phyloP scores from a whole-genome alignment of 176 grass and related monocot genomes.

The Oryza nivara region DNA sequence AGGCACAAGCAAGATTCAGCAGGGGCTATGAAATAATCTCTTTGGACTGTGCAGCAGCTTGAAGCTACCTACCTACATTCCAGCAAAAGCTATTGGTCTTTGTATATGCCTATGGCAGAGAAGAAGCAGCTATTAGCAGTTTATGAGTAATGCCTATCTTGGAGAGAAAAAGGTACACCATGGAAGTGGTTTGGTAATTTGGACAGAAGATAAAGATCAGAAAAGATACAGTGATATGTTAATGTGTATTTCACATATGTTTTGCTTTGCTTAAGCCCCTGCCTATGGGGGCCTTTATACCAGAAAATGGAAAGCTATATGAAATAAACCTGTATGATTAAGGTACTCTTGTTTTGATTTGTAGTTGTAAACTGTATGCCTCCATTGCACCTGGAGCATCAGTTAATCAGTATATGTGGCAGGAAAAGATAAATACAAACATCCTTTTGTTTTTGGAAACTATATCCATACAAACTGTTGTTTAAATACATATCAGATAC shows the following conservation, averaged over 20 bases:
- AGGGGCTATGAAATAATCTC: constrained; percentile 5
- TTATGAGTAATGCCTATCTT: constrained; percentile 5
- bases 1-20: not conserved
- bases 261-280: not conserved
- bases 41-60: constrained; percentile 21
- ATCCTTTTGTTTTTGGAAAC: not conserved
- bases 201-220: not conserved
- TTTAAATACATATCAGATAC: not conserved
- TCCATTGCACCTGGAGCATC: not conserved
- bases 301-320: not conserved
- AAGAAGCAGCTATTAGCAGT: not conserved
- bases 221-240: constrained; percentile 16
- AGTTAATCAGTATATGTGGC: not conserved
- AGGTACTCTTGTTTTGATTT: constrained; percentile 9
- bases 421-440: not conserved
- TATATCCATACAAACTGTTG: not conserved
- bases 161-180: not conserved
- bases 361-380: constrained; percentile 19
- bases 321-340: not conserved
- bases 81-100: not conserved
- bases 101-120: constrained; percentile 19
- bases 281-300: constrained; percentile 27
- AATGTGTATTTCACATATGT: not conserved
- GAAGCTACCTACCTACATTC: not conserved
- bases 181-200: constrained; percentile 1